phyloP scores from a whole-genome alignment of 306 rosid species.

The Vigna trinervia region DNA sequence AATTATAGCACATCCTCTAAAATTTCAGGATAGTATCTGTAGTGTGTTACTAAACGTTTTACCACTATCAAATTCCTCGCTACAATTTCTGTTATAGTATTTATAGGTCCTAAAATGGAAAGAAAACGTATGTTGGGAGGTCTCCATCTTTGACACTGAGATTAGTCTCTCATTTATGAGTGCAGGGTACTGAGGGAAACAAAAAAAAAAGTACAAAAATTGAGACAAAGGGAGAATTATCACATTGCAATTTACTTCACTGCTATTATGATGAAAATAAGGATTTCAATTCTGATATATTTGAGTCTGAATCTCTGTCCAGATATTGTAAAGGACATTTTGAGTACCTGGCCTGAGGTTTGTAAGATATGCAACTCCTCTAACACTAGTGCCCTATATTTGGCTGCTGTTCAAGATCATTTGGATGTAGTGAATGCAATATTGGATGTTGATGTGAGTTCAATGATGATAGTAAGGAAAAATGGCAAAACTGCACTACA shows the following conservation, averaged over 20 bases:
- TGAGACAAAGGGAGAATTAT: neutral
- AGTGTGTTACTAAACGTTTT: neutral
- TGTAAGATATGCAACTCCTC: slow-evolving; percentile 69
- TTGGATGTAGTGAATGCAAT: slow-evolving; percentile 86
- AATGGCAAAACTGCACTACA: slow-evolving; percentile 96
- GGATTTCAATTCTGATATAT: slow-evolving; percentile 23
- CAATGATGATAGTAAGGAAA: slow-evolving; percentile 79
- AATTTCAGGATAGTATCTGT: neutral
- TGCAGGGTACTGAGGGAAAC: neutral
- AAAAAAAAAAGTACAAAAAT: neutral
- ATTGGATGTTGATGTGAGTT: slow-evolving; percentile 71
- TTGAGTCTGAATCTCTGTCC: slow-evolving; percentile 43
- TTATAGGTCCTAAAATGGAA: neutral
- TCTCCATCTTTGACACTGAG: neutral
- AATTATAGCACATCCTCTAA: neutral
- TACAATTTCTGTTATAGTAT: neutral
- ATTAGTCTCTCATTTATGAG: neutral
- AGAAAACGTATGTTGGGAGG: neutral
- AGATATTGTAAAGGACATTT: slow-evolving; percentile 78
- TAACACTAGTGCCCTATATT: slow-evolving; percentile 89
- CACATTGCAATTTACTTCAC: neutral
- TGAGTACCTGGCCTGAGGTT: slow-evolving; percentile 78
- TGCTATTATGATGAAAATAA: neutral
- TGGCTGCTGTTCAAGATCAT: slow-evolving; percentile 79
- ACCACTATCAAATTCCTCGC: neutral